Evolutionary conservation across 2,329 filamentous ascomycete species (phyloP).

Genomic region (Cadophora sp.): DNA sequence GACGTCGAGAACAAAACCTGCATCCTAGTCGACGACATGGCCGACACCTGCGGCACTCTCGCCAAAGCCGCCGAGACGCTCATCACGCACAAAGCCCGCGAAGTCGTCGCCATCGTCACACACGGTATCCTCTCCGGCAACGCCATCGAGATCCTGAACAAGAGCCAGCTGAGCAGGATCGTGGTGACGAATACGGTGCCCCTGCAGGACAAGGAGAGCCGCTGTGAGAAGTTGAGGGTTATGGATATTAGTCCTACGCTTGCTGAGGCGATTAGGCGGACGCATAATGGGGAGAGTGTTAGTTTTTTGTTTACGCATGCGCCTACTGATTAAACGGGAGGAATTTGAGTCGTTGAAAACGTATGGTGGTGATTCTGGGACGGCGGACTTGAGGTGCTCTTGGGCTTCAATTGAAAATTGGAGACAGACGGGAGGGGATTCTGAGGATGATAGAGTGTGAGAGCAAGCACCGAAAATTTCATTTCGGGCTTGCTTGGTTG

Average conservation of each 20-base stretch:
- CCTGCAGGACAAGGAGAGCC: slow-evolving; percentile 78
- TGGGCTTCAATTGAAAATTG: too few relatives aligned
- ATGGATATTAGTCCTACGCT: slow-evolving; percentile 91
- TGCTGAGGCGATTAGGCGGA: slow-evolving; percentile 73
- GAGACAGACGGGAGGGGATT: not conserved
- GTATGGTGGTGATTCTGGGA: too few relatives aligned
- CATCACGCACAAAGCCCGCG: slow-evolving; percentile 82
- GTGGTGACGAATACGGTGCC: slow-evolving; percentile 93
- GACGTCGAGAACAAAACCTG: slow-evolving; percentile 90
- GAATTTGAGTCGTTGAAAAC: too few relatives aligned
- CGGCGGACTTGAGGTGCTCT: too few relatives aligned
- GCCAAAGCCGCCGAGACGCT: slow-evolving; percentile 90
- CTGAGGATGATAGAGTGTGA: not conserved
- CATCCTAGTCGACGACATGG: slow-evolving; percentile 95
- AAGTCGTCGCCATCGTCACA: slow-evolving; percentile 94
- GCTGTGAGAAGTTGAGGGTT: slow-evolving; percentile 81
- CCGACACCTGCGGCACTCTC: slow-evolving; percentile 89
- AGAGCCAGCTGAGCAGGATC: slow-evolving; percentile 75
- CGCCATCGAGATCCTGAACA: slow-evolving; percentile 77
- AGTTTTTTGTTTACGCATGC: slow-evolving; percentile 74
- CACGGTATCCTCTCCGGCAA: slow-evolving; percentile 91
- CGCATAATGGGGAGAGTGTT: slow-evolving; percentile 72
- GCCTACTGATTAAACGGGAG: slow-evolving; percentile 53
- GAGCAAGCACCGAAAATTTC: too few relatives aligned
- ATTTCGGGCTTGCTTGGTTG: not conserved